Conservation (phyloP, 2,329 filamentous ascomycete species). For the Fusarium sp. region DNA sequence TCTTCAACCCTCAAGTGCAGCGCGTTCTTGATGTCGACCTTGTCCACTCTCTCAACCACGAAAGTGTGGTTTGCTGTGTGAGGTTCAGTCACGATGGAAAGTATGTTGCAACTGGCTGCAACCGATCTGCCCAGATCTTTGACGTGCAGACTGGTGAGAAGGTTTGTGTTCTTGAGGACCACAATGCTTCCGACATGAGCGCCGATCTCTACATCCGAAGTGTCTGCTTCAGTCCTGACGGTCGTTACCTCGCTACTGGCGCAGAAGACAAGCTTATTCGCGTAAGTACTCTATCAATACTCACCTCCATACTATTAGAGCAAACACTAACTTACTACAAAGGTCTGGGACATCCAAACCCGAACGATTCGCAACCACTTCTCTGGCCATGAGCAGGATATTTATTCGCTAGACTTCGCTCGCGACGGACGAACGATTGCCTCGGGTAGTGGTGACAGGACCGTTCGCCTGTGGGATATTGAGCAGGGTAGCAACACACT, state of each 20-base stretch:
- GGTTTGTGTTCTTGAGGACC: slow-evolving; percentile 90
- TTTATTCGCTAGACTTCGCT: slow-evolving; percentile 96
- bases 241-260: slow-evolving; percentile 92
- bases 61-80: slow-evolving; percentile 98
- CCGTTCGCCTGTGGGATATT: slow-evolving; percentile 96
- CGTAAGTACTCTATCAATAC: slow-evolving; percentile 64
- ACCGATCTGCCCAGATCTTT: slow-evolving; percentile 98
- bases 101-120: slow-evolving; percentile 96
- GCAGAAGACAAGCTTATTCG: slow-evolving; percentile 98
- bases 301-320: background rate
- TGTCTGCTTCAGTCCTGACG: slow-evolving; percentile 98
- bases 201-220: slow-evolving; percentile 97
- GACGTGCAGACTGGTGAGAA: slow-evolving; percentile 90
- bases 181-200: slow-evolving; percentile 80
- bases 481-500: slow-evolving; percentile 84
- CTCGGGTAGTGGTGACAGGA: slow-evolving; percentile 93
- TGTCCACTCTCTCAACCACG: slow-evolving; percentile 90
- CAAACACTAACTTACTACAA: slow-evolving; percentile 27
- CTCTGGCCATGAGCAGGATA: slow-evolving; percentile 97
- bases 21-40: slow-evolving; percentile 93
- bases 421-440: slow-evolving; percentile 94
- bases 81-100: slow-evolving; percentile 96
- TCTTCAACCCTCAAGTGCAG: slow-evolving; percentile 93
- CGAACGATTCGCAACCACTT: slow-evolving; percentile 92
- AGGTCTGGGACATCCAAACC: slow-evolving; percentile 94